Evolutionary conservation across 257 asterid genomes (phyloP).

Genomic region (Ocimum tenuiflorum): DNA sequence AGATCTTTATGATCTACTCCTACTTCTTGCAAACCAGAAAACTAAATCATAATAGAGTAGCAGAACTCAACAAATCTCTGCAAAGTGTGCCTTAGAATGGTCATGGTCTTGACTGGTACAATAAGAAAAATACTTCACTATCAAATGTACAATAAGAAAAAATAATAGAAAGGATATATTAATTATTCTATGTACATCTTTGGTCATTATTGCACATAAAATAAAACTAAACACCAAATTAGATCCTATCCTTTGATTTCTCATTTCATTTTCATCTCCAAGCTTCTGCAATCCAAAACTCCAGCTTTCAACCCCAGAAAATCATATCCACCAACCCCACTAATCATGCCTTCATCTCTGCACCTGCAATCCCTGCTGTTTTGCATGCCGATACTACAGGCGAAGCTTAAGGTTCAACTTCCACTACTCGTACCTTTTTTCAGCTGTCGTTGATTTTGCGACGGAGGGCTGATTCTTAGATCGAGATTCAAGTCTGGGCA

Average conservation of each 20-base stretch:
- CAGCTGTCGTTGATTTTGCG: slow-evolving; percentile 19
- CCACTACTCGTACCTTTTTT: slow-evolving; percentile 22
- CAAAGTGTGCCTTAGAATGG: slow-evolving; percentile 19
- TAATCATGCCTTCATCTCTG: background rate
- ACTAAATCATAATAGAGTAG: background rate
- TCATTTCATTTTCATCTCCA: slow-evolving; percentile 39
- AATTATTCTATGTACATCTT: slow-evolving; percentile 6
- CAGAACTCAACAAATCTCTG: slow-evolving; percentile 16
- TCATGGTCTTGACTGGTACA: slow-evolving; percentile 10
- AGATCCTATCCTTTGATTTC: background rate
- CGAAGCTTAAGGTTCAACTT: slow-evolving; percentile 38
- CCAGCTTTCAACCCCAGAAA: slow-evolving; percentile 51
- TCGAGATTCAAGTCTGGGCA: slow-evolving; percentile 87
- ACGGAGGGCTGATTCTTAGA: slow-evolving; percentile 74
- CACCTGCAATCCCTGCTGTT: slow-evolving; percentile 54
- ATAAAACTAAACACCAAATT: background rate
- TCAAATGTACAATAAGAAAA: slow-evolving; percentile 3
- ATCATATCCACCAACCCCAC: slow-evolving; percentile 33
- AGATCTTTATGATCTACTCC: slow-evolving; percentile 21
- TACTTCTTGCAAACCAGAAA: slow-evolving; percentile 8
- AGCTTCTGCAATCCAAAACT: slow-evolving; percentile 63
- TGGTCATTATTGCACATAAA: background rate
- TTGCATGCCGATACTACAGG: slow-evolving; percentile 40
- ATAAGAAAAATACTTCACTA: slow-evolving; percentile 7
- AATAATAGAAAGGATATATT: background rate